phyloP scores from a whole-genome alignment of 176 grass and related monocot genomes.

The Eremochloa ophiuroides region DNA sequence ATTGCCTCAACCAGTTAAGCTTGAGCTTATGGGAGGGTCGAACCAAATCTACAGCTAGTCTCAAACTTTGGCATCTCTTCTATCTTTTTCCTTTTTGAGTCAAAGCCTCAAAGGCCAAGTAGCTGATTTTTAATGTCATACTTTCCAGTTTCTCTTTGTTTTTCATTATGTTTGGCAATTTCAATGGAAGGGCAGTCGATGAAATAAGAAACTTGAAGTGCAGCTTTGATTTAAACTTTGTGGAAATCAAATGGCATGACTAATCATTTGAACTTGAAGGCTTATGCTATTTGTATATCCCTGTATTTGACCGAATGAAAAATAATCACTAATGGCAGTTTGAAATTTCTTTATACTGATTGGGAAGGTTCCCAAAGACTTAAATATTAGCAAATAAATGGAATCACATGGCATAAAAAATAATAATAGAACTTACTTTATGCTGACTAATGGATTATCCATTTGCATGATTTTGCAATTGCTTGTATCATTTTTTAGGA shows the following conservation, averaged over 20 bases:
- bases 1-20: background rate
- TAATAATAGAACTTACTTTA: constrained; percentile 95
- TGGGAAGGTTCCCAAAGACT: constrained; percentile 76
- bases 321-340: background rate
- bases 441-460: constrained; percentile 92
- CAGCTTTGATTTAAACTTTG: background rate
- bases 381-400: constrained; percentile 76
- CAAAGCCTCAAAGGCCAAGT: background rate
- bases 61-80: background rate
- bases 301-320: background rate
- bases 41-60: background rate
- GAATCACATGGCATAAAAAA: constrained; percentile 69
- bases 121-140: background rate
- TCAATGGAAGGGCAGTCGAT: background rate
- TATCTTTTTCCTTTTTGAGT: background rate
- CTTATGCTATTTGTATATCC: background rate
- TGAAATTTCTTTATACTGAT: constrained; percentile 35
- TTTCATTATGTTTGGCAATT: background rate
- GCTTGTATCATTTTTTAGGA: constrained; percentile 86
- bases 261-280: background rate
- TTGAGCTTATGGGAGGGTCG: background rate
- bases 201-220: constrained; percentile 8
- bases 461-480: constrained; percentile 86
- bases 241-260: background rate
- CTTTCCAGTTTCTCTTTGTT: background rate